These are phyloP conservation scores for Boletellus sp. DNA, from an alignment of 768 basidiomycete species.

Conservation along the genomic window DNA sequence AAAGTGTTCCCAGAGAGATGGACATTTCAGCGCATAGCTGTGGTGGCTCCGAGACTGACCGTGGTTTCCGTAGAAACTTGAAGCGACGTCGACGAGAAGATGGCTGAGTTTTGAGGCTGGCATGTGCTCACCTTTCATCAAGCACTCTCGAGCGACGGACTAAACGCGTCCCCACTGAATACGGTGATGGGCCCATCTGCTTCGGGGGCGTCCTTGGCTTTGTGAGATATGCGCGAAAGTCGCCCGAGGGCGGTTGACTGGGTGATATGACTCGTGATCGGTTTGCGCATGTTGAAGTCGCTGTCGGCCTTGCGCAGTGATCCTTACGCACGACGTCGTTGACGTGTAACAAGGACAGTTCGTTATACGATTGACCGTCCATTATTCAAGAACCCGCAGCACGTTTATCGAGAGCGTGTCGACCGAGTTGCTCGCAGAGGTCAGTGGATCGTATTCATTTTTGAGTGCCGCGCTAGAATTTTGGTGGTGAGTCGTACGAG, in stretches of 20 bases:
- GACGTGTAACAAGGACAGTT: no score
- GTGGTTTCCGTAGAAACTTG: slow-evolving; percentile 8
- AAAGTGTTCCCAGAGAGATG: no score
- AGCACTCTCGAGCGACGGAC: slow-evolving; percentile 5
- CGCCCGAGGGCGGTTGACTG: slow-evolving; percentile 2
- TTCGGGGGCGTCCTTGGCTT: not conserved
- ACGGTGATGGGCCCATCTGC: not conserved
- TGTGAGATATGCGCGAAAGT: slow-evolving; percentile 1
- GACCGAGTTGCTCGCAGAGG: no score
- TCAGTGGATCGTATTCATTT: no score
- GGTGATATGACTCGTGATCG: slow-evolving; percentile 2
- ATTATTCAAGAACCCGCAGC: no score
- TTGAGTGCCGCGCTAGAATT: not conserved
- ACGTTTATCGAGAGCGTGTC: no score
- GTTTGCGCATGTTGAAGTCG: no score
- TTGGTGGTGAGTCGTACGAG: not conserved
- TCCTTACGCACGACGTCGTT: no score
- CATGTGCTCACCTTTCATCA: slow-evolving; percentile 9
- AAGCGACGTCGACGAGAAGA: slow-evolving; percentile 9
- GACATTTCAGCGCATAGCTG: not conserved
- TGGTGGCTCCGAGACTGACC: not conserved
- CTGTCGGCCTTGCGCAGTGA: no score
- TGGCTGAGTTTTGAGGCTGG: slow-evolving; percentile 6
- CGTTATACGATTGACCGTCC: not conserved
- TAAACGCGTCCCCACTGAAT: slow-evolving; percentile 11